Base-by-base conservation (phyloP, 2,329 filamentous ascomycete species). In the Epichloe typhina region DNA sequence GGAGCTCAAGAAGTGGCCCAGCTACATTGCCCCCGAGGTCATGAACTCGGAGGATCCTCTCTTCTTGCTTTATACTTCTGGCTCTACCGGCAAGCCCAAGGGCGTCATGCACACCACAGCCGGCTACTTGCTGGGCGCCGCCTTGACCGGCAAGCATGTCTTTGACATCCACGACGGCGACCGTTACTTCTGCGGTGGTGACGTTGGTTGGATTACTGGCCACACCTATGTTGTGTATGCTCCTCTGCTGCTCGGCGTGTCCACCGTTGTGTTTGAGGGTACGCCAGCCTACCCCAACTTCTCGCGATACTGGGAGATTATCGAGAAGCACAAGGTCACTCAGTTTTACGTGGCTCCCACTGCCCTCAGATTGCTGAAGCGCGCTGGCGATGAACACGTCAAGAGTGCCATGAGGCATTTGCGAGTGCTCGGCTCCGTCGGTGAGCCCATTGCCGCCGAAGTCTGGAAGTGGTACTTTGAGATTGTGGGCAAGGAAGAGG, bases 391-490 rank as follows among this genome's bases (percentile, higher is more conserved):
- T 65, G 80, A 97, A 64, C 88, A 93, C 65, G 88, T 97, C 61
- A 87, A 88, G 72, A 82, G 85, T 63, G 74, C 88, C 64, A 93
- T 98, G 87, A 84, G 87, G 71, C 80, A 88, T 61, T 78, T 98
- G 55, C 81, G 93, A 65, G 84, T 97, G 5, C 75, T 98, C 19
- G 93, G 91, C 53, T 95, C 91, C 17, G 93, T 98, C 52, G 93
- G 93, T 59, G 93, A 98, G 73, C 93, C 93, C 39, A 98, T 98
- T 62, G 91, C 93, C 17, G 88, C 91, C 21, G 93, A 98, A 69
- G 86, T 98, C 53, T 98, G 93, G 93, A 97, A 97, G 73, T 98
- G 93, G 93, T 98, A 97, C 72, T 91, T 89, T 66, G 89, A 97
- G 69, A 79, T 86, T 59, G 89, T 98, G 49, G 93, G 93, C 63